phyloP scores from a whole-genome alignment of 495 filamentous ascomycete genomes.

The Achaetomiella virescens region DNA sequence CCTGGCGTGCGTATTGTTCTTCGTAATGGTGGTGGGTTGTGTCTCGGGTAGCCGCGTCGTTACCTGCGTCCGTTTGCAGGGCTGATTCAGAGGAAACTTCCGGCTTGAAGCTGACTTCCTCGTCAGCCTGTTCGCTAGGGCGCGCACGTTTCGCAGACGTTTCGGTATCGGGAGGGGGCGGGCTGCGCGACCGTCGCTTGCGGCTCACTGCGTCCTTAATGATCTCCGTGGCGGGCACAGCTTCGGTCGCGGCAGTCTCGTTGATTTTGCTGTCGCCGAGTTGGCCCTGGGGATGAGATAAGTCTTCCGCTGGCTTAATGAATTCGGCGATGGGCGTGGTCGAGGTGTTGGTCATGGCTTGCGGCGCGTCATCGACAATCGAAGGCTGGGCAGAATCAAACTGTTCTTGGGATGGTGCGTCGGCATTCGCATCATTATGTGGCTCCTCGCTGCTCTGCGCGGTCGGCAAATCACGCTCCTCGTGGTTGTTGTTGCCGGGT shows the following conservation, averaged over 20 bases:
- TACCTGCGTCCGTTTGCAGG: background rate
- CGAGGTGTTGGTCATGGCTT: background rate
- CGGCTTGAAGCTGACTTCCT: constrained; percentile 1
- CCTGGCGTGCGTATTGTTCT: background rate
- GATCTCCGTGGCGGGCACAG: constrained; percentile 20
- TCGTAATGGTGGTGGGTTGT: background rate
- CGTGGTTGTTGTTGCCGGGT: background rate
- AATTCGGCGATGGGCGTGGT: background rate
- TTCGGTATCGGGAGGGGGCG: constrained; percentile 46
- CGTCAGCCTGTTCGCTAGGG: constrained; percentile 20
- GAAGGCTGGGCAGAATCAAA: background rate
- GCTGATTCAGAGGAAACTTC: background rate
- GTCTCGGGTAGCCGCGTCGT: constrained; percentile 9
- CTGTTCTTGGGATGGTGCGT: background rate
- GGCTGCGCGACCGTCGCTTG: constrained; percentile 67
- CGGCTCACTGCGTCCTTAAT: constrained; percentile 61
- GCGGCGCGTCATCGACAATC: background rate
- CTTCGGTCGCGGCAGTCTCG: constrained; percentile 4
- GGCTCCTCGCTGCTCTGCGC: background rate
- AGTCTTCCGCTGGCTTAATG: background rate
- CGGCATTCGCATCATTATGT: background rate
- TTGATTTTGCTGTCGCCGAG: constrained; percentile 9
- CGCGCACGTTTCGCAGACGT: constrained; percentile 38
- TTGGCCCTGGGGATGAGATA: background rate
- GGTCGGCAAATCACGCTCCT: background rate